Percentiles rank a stretch among this genome's conserved stretches.
Evolutionary conservation across 1,284 basidiomycete genomes (phyloP).

Genomic region (Sporisorium iseilematis-ciliati): DNA sequence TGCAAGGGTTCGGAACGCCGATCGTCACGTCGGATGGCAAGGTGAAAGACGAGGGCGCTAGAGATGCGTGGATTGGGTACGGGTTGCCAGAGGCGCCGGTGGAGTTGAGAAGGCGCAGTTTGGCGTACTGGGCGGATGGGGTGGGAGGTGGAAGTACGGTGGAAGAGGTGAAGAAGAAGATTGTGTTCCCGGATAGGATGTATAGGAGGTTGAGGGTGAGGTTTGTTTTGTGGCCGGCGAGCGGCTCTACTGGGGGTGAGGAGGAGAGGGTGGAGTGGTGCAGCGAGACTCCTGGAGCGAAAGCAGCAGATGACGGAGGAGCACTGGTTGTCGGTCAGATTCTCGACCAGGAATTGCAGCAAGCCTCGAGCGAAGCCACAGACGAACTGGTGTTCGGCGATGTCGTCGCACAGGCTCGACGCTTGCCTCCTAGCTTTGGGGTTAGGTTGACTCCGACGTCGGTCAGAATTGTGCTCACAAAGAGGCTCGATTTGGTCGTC

Average conservation of each 20-base stretch:
- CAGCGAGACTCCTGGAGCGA: constrained; percentile 11
- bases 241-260: not conserved
- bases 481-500: constrained; percentile 31
- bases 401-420: constrained; percentile 47
- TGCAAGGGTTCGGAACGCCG: constrained; percentile 58
- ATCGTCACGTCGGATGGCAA: constrained; percentile 56
- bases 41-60: constrained; percentile 58
- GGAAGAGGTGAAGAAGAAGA: constrained; percentile 12
- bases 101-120: constrained; percentile 35
- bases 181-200: constrained; percentile 59
- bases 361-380: constrained; percentile 53
- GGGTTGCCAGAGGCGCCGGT: constrained; percentile 57
- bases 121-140: constrained; percentile 59
- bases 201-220: constrained; percentile 46
- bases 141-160: not conserved
- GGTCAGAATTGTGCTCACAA: constrained; percentile 47
- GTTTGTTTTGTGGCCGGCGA: constrained; percentile 38
- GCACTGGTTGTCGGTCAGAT: constrained; percentile 18
- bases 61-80: constrained; percentile 66
- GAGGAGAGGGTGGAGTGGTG: constrained; percentile 35
- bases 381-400: constrained; percentile 59
- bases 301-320: not conserved
- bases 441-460: constrained; percentile 40
- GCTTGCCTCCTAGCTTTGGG: constrained; percentile 39
- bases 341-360: constrained; percentile 52